phyloP scores from a whole-genome alignment of 495 filamentous ascomycete species.

The Aspergillus conjunctus region DNA sequence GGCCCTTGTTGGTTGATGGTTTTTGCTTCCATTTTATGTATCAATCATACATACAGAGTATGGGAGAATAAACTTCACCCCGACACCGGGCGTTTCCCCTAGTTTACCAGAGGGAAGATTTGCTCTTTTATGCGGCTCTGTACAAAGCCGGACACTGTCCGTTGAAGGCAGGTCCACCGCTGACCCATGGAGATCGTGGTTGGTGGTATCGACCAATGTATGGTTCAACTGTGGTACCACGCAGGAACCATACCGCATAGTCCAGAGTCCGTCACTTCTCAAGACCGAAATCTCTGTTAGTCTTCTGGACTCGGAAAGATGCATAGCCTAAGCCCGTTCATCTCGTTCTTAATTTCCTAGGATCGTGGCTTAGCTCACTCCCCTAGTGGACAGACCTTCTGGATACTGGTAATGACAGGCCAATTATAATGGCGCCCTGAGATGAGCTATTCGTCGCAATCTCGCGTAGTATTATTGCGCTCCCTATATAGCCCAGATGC shows the following conservation, averaged over 20 bases:
- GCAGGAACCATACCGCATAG: neutral
- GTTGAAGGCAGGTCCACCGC: neutral
- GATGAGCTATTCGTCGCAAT: neutral
- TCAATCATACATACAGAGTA: neutral
- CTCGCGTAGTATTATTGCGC: neutral
- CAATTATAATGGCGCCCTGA: neutral
- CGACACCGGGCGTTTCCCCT: too few relatives aligned
- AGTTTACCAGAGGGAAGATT: too few relatives aligned
- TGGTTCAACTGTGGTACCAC: neutral
- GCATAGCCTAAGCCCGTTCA: neutral
- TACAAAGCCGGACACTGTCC: neutral
- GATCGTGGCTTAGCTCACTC: neutral
- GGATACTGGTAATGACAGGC: neutral
- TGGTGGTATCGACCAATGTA: neutral
- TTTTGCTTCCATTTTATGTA: neutral
- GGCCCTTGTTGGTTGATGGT: neutral
- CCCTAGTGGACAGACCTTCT: neutral
- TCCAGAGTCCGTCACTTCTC: neutral
- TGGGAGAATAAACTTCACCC: too few relatives aligned
- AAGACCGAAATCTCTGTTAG: neutral
- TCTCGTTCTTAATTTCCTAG: neutral
- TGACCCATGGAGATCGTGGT: neutral
- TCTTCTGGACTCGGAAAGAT: neutral
- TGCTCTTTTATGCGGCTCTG: neutral
- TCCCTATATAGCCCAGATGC: neutral